Percentiles rank a stretch among this genome's conserved stretches.
phyloP scores from a whole-genome alignment of 2,329 filamentous ascomycete genomes.

The Aspergillus sp. region DNA sequence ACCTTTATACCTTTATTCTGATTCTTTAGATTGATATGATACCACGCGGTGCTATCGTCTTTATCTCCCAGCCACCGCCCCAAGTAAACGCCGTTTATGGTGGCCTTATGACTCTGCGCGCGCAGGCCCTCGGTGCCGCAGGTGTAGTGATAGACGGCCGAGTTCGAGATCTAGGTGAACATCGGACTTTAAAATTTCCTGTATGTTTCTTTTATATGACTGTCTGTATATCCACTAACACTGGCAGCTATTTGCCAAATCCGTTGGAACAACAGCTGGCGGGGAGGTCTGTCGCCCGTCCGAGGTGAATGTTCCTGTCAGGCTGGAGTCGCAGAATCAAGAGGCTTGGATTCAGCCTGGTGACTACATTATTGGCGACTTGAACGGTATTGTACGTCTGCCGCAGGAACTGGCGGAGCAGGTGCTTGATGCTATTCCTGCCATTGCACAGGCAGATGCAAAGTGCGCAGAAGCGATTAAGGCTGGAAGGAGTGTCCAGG shows the following conservation, averaged over 20 bases:
- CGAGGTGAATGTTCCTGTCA: constrained; percentile 34
- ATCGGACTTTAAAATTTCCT: constrained; percentile 44
- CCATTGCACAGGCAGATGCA: constrained; percentile 5
- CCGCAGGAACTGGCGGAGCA: constrained; percentile 20
- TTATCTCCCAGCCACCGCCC: constrained; percentile 49
- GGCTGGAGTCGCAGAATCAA: neutral
- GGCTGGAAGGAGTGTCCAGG: constrained; percentile 2
- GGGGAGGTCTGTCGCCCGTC: neutral
- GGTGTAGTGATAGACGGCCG: constrained; percentile 55
- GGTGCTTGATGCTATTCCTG: constrained; percentile 10
- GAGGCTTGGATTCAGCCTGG: constrained; percentile 28
- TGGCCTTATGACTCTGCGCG: constrained; percentile 54
- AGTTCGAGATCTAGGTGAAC: constrained; percentile 55
- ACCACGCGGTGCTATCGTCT: constrained; percentile 49
- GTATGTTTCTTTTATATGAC: neutral
- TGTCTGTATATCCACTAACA: neutral
- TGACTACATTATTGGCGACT: constrained; percentile 38
- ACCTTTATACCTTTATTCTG: too few species aligned
- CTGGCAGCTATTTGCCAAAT: constrained; percentile 22
- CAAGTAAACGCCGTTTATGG: constrained; percentile 53
- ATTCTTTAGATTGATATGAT: constrained; percentile 47
- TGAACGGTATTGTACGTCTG: constrained; percentile 40
- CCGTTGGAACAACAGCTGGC: constrained; percentile 30
- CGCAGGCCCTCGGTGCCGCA: constrained; percentile 45
- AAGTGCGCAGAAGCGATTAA: constrained; percentile 13